Percentiles rank a stretch among this genome's conserved stretches.
Conservation (phyloP, 352 stramenopile genomes). For the Phytophthora tubulina region DNA sequence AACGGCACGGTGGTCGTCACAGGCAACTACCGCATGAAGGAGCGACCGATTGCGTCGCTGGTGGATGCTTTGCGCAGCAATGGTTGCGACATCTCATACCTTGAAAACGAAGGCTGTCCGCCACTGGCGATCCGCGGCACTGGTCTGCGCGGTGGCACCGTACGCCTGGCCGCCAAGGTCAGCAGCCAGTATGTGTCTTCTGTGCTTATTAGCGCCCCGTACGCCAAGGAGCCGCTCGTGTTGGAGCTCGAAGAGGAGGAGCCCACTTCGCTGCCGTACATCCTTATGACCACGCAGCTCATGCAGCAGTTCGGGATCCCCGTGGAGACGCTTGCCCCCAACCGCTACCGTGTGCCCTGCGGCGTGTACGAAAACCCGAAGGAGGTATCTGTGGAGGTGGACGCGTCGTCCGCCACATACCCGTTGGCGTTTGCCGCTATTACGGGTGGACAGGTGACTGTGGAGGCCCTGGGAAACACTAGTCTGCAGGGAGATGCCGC, state of each 20-base stretch:
- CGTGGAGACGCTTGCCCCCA: conserved; percentile 90
- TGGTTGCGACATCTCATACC: conserved; percentile 77
- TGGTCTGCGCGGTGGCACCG: conserved; percentile 75
- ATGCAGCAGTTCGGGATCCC: conserved; percentile 97
- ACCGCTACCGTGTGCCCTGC: conserved; percentile 78
- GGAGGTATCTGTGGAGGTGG: conserved; percentile 92
- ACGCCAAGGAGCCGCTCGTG: conserved; percentile 78
- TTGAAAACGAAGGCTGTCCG: conserved; percentile 70
- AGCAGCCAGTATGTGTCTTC: conserved; percentile 97
- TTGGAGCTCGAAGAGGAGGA: conserved; percentile 96
- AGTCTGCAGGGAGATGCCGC: conserved; percentile 96
- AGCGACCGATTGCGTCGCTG: conserved; percentile 96
- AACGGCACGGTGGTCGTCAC: conserved; percentile 84
- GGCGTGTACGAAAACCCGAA: conserved; percentile 78
- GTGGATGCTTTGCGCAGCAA: conserved; percentile 95
- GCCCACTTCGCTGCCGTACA: conserved; percentile 97
- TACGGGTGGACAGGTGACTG: conserved; percentile 94
- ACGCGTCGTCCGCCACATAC: conserved; percentile 97
- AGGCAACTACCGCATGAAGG: conserved; percentile 96
- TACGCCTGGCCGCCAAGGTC: conserved; percentile 94
- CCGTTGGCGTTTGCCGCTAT: conserved; percentile 97
- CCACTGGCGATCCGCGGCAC: conserved; percentile 83
- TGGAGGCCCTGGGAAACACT: conserved; percentile 94
- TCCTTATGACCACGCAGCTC: conserved; percentile 94
- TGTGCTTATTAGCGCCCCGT: conserved; percentile 95